These are phyloP conservation scores for Turritis glabra DNA, from an alignment of 345 rosid genomes.

Conservation along the genomic window DNA sequence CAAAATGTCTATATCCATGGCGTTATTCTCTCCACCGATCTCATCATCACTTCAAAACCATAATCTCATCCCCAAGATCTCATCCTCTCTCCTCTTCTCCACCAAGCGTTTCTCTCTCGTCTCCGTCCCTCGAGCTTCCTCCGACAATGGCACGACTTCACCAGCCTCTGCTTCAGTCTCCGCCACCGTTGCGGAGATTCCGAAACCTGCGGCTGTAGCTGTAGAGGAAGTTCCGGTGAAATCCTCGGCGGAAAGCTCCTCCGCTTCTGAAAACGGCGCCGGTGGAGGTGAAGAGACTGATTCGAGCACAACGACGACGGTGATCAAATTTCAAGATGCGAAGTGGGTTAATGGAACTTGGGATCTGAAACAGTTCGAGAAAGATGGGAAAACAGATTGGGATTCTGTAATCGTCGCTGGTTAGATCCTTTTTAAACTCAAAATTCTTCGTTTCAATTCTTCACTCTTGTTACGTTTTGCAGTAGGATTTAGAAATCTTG, in stretches of 20 bases:
- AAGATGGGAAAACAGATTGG: slow-evolving; percentile 75
- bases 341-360: slow-evolving; percentile 90
- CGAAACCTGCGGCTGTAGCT: slow-evolving; percentile 12
- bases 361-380: slow-evolving; percentile 83
- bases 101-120: slow-evolving; percentile 37
- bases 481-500: neutral
- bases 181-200: slow-evolving; percentile 32
- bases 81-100: slow-evolving; percentile 47
- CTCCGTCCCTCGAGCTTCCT: slow-evolving; percentile 46
- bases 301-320: slow-evolving; percentile 28
- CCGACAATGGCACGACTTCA: slow-evolving; percentile 57
- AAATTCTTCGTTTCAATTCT: neutral
- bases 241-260: slow-evolving; percentile 16
- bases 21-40: slow-evolving; percentile 54
- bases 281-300: slow-evolving; percentile 24
- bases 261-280: slow-evolving; percentile 33
- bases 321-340: slow-evolving; percentile 51
- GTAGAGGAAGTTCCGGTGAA: slow-evolving; percentile 10
- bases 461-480: neutral
- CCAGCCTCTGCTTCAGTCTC: slow-evolving; percentile 45
- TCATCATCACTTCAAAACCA: slow-evolving; percentile 41
- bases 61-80: slow-evolving; percentile 39
- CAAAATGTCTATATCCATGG: slow-evolving; percentile 60
- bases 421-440: slow-evolving; percentile 30
- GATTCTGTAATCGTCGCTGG: slow-evolving; percentile 97